These are phyloP conservation scores for Falciphora oryzae DNA, from an alignment of 2,329 filamentous ascomycete species.

Conservation along the genomic window DNA sequence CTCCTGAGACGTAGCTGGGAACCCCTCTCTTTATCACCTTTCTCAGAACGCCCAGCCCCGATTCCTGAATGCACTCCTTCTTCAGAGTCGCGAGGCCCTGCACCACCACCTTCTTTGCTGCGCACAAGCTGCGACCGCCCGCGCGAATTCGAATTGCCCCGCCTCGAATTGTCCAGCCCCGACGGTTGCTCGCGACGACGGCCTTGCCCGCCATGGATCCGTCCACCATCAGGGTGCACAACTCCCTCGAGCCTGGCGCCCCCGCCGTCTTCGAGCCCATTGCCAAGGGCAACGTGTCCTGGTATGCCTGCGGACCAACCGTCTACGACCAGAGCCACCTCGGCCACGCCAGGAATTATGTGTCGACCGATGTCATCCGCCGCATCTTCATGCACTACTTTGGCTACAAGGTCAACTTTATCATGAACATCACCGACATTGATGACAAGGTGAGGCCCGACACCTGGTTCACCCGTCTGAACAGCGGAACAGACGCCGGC, in stretches of 20 bases:
- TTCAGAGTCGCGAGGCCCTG: conserved; percentile 8
- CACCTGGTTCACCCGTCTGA: background rate
- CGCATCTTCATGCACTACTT: conserved; percentile 81
- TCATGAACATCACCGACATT: conserved; percentile 90
- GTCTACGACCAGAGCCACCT: conserved; percentile 77
- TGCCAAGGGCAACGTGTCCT: conserved; percentile 65
- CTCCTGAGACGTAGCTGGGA: background rate
- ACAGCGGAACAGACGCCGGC: background rate
- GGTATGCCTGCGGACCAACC: conserved; percentile 88
- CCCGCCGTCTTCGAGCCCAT: conserved; percentile 72
- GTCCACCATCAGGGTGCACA: conserved; percentile 60
- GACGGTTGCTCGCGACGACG: background rate
- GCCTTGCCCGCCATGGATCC: conserved; percentile 2
- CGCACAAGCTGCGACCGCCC: background rate
- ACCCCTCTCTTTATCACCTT: background rate
- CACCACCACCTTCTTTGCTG: background rate
- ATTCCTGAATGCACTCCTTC: conserved; percentile 11
- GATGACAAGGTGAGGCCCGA: conserved; percentile 45
- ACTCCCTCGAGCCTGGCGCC: conserved; percentile 65
- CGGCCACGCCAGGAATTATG: conserved; percentile 84
- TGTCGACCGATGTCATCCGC: conserved; percentile 81
- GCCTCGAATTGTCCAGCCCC: background rate
- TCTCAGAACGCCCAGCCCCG: conserved; percentile 4
- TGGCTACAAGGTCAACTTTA: conserved; percentile 74
- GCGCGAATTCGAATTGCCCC: background rate